These are phyloP conservation scores for Acanthochlamys bracteata DNA, from an alignment of 106 monocot species.

Conservation along the genomic window DNA sequence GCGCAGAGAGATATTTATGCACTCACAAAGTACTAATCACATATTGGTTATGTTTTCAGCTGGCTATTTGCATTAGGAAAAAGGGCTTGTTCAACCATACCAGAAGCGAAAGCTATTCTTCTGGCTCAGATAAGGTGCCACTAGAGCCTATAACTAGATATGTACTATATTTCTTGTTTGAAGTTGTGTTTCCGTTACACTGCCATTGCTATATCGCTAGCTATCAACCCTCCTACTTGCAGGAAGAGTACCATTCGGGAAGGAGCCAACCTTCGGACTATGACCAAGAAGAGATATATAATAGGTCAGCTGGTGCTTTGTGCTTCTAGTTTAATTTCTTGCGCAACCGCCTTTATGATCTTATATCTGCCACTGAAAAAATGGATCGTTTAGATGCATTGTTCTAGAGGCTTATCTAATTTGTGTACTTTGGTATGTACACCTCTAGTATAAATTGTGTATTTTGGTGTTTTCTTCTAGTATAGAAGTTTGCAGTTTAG, in stretches of 20 bases:
- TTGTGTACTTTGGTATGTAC: too few species aligned
- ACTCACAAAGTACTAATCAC: too few species aligned
- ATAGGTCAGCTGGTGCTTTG: conserved; percentile 18
- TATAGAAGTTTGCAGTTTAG: too few species aligned
- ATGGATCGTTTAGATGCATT: background rate
- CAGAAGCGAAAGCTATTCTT: conserved; percentile 21
- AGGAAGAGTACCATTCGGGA: conserved; percentile 11
- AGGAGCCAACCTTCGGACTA: conserved; percentile 12
- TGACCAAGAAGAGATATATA: conserved; percentile 10
- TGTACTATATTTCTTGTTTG: too few species aligned
- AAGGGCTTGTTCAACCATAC: conserved; percentile 34
- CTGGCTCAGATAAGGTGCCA: conserved; percentile 29
- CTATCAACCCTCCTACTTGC: background rate
- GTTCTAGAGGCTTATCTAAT: too few species aligned
- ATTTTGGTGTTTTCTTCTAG: too few species aligned
- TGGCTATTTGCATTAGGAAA: conserved; percentile 79
- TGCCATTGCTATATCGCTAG: too few species aligned
- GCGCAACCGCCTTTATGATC: background rate
- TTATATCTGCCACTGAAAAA: background rate
- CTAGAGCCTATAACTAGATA: background rate
- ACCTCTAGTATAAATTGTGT: too few species aligned
- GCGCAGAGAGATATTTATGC: too few species aligned
- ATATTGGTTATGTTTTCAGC: conserved; percentile 24
- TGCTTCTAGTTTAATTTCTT: background rate
- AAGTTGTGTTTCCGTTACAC: too few species aligned